Evolutionary conservation across 345 rosid species (phyloP).

Genomic region (Aquilaria malaccensis): DNA sequence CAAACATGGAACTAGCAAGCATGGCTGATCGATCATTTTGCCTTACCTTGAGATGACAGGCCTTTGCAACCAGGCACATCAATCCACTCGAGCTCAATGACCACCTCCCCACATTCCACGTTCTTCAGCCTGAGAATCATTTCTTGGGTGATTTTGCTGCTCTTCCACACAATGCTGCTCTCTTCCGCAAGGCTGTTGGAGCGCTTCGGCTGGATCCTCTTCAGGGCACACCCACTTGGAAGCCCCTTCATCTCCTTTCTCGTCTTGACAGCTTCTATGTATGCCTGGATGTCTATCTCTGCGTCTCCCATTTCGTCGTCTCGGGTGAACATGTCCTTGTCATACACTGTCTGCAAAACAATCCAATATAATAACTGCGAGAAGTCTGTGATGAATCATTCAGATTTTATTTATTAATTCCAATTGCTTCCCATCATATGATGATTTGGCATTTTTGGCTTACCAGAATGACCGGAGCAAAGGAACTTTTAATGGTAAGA

Average conservation of each 20-base stretch:
- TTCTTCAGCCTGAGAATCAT: constrained; percentile 48
- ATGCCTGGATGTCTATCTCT: constrained; percentile 50
- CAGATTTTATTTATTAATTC: no score
- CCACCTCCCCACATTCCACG: constrained; percentile 58
- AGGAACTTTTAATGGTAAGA: constrained; percentile 40
- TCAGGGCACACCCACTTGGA: constrained; percentile 47
- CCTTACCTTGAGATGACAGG: constrained; percentile 9
- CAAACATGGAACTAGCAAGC: no score
- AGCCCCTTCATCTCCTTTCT: constrained; percentile 38
- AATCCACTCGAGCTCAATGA: constrained; percentile 66
- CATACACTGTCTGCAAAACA: constrained; percentile 50
- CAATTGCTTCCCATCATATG: no score
- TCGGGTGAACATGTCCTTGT: constrained; percentile 57
- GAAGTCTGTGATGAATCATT: no score
- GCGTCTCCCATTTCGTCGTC: constrained; percentile 90
- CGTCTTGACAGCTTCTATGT: constrained; percentile 38
- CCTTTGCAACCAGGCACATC: constrained; percentile 30
- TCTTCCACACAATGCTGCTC: constrained; percentile 35
- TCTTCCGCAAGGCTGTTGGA: constrained; percentile 51
- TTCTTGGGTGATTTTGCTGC: constrained; percentile 49
- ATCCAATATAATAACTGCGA: no score
- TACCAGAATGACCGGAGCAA: constrained; percentile 48
- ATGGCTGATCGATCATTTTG: background rate
- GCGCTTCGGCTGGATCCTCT: constrained; percentile 33
- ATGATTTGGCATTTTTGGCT: constrained; percentile 12